Evolutionary conservation across 2,329 filamentous ascomycete genomes (phyloP), one percentile per base, ranked within the genome.

Genomic region (Penicillium capsulatum): DNA sequence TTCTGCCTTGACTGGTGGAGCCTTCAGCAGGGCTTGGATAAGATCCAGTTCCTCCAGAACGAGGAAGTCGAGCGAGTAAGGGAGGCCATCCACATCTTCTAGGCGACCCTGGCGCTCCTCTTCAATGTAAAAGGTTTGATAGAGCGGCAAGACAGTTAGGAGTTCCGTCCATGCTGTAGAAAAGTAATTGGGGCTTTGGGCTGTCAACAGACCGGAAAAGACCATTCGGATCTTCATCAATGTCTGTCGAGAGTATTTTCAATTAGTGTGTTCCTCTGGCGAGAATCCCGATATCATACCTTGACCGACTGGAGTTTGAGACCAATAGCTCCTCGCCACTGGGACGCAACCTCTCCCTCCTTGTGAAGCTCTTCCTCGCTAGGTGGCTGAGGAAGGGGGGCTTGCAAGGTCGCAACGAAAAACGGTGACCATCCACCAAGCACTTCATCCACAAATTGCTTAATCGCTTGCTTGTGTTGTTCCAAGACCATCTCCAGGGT

Each of bases 401-500:
- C 74, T 66, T 92, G 89, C 61, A 97, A 73, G 7, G 84, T 80
- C 27, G 79, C 76, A 51, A 88, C 75, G 70, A 97, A 92, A 71
- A 95, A 95, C 3, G 90, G 87, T 47, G 86, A 83, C 92, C 92
- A 98, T 35, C 79, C 78, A 53, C 75, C 76, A 34, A 97, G 74
- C 0, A 88, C 81, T 58, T 94, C 85, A 45, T 95, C 87, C 37
- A 91, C 89, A 63, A 98, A 98, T 1, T 75, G 76, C 65, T 87
- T 92, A 45, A 97, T 88, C 39, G 86, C 86, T 42, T 77, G 76
- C 57, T 86, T 86, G 67, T 97, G 86, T 53, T 94, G 87, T 52
- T 95, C 90, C 73, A 95, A 85, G 51, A 97, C 86, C 79, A 96
- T 94, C 67, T 97, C 89, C 70, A 98, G 79, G 40, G 92, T 86